Percentiles rank a stretch among this genome's conserved stretches.
Evolutionary conservation across 495 filamentous ascomycete genomes (phyloP).

Genomic region (Neurospora sp.): DNA sequence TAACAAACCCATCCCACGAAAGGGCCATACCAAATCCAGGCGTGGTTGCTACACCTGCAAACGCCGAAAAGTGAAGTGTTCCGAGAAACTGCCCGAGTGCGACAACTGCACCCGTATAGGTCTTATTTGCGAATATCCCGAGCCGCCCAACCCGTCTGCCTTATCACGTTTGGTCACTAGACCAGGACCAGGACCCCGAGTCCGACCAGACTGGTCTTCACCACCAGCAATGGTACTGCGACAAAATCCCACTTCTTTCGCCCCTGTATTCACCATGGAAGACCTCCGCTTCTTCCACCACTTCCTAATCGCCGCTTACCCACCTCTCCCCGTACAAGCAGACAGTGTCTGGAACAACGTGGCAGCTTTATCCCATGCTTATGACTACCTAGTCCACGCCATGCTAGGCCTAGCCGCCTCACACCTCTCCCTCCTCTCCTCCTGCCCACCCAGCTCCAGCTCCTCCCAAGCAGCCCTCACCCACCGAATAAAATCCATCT

Average conservation of each 20-base stretch:
- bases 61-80: constrained; percentile 45
- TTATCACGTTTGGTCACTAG: background rate
- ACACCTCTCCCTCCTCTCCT: constrained; percentile 27
- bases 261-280: constrained; percentile 24
- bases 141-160: background rate
- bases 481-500: constrained; percentile 42
- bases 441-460: background rate
- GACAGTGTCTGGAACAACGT: constrained; percentile 41
- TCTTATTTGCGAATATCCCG: constrained; percentile 41
- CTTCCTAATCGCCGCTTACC: constrained; percentile 43
- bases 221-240: background rate
- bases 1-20: constrained; percentile 22
- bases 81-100: constrained; percentile 41
- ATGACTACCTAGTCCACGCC: constrained; percentile 35
- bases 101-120: constrained; percentile 41
- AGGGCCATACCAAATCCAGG: constrained; percentile 45
- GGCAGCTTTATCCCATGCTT: constrained; percentile 35
- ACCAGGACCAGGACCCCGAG: background rate
- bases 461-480: constrained; percentile 19
- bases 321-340: constrained; percentile 41
- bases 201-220: background rate
- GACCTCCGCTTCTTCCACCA: constrained; percentile 49
- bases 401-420: constrained; percentile 43
- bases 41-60: constrained; percentile 49
- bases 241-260: background rate